Evolutionary conservation across 495 filamentous ascomycete species (phyloP).

Genomic region (Hyaloscypha variabilis): DNA sequence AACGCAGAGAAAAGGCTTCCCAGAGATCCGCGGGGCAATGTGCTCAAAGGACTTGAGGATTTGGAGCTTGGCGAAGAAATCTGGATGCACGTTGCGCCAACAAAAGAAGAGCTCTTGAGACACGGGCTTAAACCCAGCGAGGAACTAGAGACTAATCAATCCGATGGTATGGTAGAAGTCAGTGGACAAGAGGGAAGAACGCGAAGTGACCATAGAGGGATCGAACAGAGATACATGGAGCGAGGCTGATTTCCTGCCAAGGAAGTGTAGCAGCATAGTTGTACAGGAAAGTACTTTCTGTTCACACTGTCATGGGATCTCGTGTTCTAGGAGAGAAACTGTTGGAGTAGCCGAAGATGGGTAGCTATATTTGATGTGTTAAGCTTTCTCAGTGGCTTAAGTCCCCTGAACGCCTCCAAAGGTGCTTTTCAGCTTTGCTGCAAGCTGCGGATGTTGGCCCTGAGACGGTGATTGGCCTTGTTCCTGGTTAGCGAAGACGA

Average conservation of each 20-base stretch:
- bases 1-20: constrained; percentile 25
- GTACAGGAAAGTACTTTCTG: not conserved
- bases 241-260: constrained; percentile 1
- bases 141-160: constrained; percentile 1
- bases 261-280: not conserved
- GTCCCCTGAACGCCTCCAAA: not conserved
- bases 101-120: constrained; percentile 33
- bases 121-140: constrained; percentile 11
- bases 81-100: constrained; percentile 51
- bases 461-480: not conserved
- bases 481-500: not conserved
- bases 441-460: not conserved
- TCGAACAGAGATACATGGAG: constrained; percentile 19
- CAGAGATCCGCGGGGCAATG: constrained; percentile 20
- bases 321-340: not conserved
- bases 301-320: not conserved
- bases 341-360: not conserved
- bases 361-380: not conserved
- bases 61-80: constrained; percentile 45
- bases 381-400: not conserved
- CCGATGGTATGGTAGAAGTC: constrained; percentile 7
- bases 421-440: not conserved
- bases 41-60: constrained; percentile 36
- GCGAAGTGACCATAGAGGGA: constrained; percentile 6
- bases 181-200: constrained; percentile 8